Base-by-base conservation (phyloP, 83 land plant species). In the Picea abies region DNA sequence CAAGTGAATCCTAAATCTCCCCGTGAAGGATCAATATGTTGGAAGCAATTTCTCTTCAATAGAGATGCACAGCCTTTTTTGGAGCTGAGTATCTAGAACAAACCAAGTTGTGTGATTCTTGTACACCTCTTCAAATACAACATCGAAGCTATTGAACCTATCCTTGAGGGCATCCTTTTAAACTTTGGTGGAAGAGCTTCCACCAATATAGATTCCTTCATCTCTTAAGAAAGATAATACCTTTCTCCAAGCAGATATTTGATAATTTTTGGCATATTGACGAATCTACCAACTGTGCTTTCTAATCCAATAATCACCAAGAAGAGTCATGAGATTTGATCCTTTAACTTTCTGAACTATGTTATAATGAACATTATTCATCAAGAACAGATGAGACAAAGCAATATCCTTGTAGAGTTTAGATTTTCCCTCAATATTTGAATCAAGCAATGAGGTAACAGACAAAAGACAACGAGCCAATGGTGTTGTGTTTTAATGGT, bases 361-460 rank as follows among this genome's bases (percentile, higher is more conserved):
- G 89, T 98, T 37, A 80, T 84, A 98, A n/a, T 86, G 92, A 47
- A 92, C 89, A 79, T 98, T 98, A 76, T 96, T 98, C 99, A 98
- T 96, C 68, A 96, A 70, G 81, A 98, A 98, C 23, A 98, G 75
- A 77, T 82, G 85, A 60, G 92, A 88, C 83, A 95, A 61, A 1
- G 94, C 96, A 37, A 37, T 41, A 71, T 98, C 99, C 68, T 91
- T 93, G 88, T 98, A 96, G 60, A 90, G 79, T 68, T 85, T 93
- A 0, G 99, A 87, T 83, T 98, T 98, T 66, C 87, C 92, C 16
- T 92, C 91, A 7, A 98, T 70, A 83, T 98, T 96, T 15, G 86
- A 85, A 78, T 90, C 91, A 72, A 98, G 84, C 35, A 89, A 86
- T 4, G 84, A 66, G 16, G 88, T 90, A 12, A 98, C 26, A 81